These are phyloP conservation scores for Raffaelea deltoideospora DNA, from an alignment of 2,329 filamentous ascomycete genomes.

Conservation along the genomic window DNA sequence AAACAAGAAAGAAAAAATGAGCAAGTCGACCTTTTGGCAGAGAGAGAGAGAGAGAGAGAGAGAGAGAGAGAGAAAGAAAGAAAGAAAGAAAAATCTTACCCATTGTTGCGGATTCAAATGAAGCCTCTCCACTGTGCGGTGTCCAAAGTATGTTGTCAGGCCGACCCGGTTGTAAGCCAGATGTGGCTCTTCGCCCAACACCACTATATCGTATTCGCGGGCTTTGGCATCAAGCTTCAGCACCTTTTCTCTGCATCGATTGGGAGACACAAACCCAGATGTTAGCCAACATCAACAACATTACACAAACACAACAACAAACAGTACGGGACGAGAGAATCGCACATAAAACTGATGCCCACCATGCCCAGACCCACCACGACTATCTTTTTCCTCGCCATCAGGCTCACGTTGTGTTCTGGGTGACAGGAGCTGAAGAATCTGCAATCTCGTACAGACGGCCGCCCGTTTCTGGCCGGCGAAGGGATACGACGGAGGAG, in stretches of 20 bases:
- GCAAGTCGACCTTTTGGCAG: not conserved
- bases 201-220: constrained; percentile 64
- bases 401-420: constrained; percentile 18
- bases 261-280: not conserved
- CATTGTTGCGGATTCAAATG: constrained; percentile 77
- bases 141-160: constrained; percentile 76
- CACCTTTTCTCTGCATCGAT: constrained; percentile 57
- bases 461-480: too few species aligned
- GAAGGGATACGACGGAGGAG: too few species aligned
- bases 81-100: constrained; percentile 29
- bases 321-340: too few species aligned
- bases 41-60: not conserved
- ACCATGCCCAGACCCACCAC: constrained; percentile 89
- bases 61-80: constrained; percentile 1
- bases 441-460: too few species aligned
- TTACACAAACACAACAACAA: too few species aligned
- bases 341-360: constrained; percentile 78
- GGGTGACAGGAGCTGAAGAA: too few species aligned
- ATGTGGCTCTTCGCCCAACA: constrained; percentile 78
- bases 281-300: constrained; percentile 18
- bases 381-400: constrained; percentile 50
- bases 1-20: too few species aligned
- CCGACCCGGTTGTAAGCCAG: constrained; percentile 86
- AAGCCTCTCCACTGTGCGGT: constrained; percentile 71
- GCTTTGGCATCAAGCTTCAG: constrained; percentile 67